Base-by-base conservation (phyloP, 768 basidiomycete genomes). In the Megacollybia marginata region DNA sequence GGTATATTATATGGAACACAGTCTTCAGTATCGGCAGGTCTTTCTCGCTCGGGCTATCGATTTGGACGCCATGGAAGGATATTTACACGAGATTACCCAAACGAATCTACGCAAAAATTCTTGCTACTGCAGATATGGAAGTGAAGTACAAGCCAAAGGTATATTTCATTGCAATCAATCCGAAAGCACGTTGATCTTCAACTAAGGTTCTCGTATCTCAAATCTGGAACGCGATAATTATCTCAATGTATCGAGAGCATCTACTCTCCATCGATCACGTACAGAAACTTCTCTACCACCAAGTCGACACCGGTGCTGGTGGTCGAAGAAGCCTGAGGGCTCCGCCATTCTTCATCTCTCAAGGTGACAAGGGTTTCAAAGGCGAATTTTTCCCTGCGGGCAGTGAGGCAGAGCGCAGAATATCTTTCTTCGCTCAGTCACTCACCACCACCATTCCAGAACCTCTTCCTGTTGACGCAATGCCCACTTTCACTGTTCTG, bases 1-100 rank as follows among this genome's bases (percentile, higher is more conserved):
- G 96, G 96, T 99, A 94, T 63, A 94, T 98, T 70, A 97, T 97
- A 63, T 97, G 95, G 95, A 97, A 97, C 67, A 94, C 92, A 9
- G 88, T 93, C 49, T 88, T 89, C 70, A 88, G 85, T 61, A 90
- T 94, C 58, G 86, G 74, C 19, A 78, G 94, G 48, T 88, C 85
- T 15, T 99, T 99, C 68, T 73, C 80, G 19, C 77, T 98, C 46
- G 96, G 95, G 7, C 75, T 99, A 46, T 93, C 90, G 31, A 95
- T 99, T 54, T 98, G 96, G 96, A 98, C 96, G 4, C 96, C 96
- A 2, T 99, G 95, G 96, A 86, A 84, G 68, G 95, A 97, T 63
- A 96, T 99, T 65, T 99, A 85, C 69, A 91, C 90, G 15, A 78
- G 96, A 42, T 70, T 99, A 52, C 96, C 96, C 19, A 99, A 98